Evolutionary conservation across 768 basidiomycete species (phyloP), one percentile per base, ranked within the genome.

Genomic region (Mycena chlorophos): DNA sequence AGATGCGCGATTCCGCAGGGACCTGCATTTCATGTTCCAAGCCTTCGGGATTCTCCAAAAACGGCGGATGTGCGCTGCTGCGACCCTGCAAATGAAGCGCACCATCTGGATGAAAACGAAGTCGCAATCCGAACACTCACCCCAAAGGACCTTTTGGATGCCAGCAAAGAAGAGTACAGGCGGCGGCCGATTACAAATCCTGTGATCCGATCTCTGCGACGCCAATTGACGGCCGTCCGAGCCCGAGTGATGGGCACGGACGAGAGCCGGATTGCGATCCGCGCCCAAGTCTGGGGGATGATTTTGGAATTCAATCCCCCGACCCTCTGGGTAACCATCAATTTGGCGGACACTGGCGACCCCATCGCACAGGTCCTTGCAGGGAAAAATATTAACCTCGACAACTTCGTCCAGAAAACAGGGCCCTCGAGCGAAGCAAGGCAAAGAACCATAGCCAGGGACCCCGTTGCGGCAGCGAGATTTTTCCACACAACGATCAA

Each of bases 281-380:
- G 71, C 2, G 57, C 65, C 4, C 65, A 76, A 30, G 71, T 78
- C 8, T 77, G 75, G 75, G 61, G 64, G 5, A 75, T 69, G 0
- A 63, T 62, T 2, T 19, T 74, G 0, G 23, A 61, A 5, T 56
- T 58, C 20, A 64, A 64, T 16, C 70, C 71, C 5, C 74, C 75
- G 0, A 58, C 46, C 1, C 20, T 79, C 0, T 80, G 79, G 78
- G 56, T 74, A 2, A 80, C 78, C 0, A 69, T 80, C 3, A 61
- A 1, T 56, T 75, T 73, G 0, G 49, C 54, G 0, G 75, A 80
- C 56, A 49, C 71, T 0, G 69, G 75, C 28, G 75, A 79, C 55
- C 78, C 78, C 0, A 68, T 79, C 22, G 70, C 71, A 0, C 75
- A 76, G 56, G 57, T 77, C 0, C 68, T 78, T 29, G 67, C 67